Evolutionary conservation across 163 green algal species (phyloP), one percentile per base, ranked within the genome.

Genomic region (Chlamydomonas reinhardtii): DNA sequence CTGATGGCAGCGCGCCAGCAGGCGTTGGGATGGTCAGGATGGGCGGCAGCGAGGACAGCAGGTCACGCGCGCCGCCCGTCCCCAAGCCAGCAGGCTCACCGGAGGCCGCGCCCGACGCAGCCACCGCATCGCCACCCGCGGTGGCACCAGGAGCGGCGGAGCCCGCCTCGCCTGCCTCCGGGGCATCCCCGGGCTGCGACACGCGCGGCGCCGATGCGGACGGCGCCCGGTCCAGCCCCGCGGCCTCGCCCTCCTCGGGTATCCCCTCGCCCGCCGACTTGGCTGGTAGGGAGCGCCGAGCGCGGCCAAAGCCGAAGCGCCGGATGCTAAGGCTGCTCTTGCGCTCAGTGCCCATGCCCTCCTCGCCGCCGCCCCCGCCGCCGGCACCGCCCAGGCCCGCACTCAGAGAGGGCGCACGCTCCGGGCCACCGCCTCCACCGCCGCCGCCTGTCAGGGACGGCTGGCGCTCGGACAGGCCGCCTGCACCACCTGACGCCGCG

Each of bases 281-380:
- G 34, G 70, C 80, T 0, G 80, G 80, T 27, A 80, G 31, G 0
- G 80, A 86, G 15, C 80, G 69, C 25, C 80, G 54, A 17, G 80
- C 80, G 2, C 80, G 80, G 27, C 80, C 80, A 35, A 86, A 86
- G 34, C 80, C 80, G 72, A 86, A 86, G 2, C 80, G 69, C 2
- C 80, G 52, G 43, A 79, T 86, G 37, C 54, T 79, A 2, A 79
- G 54, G 70, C 80, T 73, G 70, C 80, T 64, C 29, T 25, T 32
- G 32, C 73, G 65, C 56, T 86, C 70, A 0, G 68, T 6, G 11
- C 48, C 52, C 31, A 61, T 4, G 9, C 27, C 79, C 6, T 85
- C 79, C 31, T 85, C 79, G 19, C 48, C 48, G 2, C 25, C 37
- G 20, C 48, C 48, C 14, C 11, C 14, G 48, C 27, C 76, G 17